A percentile compares a stretch with the other conserved stretches of the same genome.
phyloP scores from a whole-genome alignment of 2,329 filamentous ascomycete species.

The Leptographium radiaticola region DNA sequence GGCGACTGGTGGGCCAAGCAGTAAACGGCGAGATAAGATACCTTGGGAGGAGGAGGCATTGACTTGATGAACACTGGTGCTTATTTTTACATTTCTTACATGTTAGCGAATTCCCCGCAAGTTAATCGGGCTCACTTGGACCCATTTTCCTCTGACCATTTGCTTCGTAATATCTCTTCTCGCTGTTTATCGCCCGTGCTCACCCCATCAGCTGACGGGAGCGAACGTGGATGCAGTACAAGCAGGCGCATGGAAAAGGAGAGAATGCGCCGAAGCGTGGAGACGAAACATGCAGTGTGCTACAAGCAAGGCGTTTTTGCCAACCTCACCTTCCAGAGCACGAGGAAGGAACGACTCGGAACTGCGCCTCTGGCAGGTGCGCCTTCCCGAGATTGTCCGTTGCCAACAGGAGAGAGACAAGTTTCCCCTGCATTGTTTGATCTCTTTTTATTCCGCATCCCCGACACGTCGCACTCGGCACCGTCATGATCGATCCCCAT shows the following conservation, averaged over 20 bases:
- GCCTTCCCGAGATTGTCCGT: background rate
- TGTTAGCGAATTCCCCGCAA: background rate
- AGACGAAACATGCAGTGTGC: no score
- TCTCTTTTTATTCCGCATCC: background rate
- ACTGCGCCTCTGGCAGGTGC: background rate
- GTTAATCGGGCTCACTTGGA: background rate
- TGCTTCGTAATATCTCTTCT: no score
- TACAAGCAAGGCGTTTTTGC: no score
- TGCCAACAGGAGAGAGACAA: background rate
- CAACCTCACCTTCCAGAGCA: no score
- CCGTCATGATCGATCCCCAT: no score
- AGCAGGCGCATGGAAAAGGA: no score
- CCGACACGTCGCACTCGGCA: no score
- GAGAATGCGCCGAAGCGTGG: no score
- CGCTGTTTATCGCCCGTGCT: no score
- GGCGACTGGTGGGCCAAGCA: slow-evolving; percentile 69
- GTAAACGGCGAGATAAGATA: slow-evolving; percentile 3
- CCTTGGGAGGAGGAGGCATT: background rate
- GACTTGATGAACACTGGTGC: background rate
- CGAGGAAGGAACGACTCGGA: background rate
- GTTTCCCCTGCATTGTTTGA: no score
- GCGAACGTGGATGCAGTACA: no score
- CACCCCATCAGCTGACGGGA: no score
- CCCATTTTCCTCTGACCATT: background rate
- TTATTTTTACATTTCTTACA: background rate